Evolutionary conservation across 169 alveolate species (phyloP).

Genomic region (Eimeria acervulina): DNA sequence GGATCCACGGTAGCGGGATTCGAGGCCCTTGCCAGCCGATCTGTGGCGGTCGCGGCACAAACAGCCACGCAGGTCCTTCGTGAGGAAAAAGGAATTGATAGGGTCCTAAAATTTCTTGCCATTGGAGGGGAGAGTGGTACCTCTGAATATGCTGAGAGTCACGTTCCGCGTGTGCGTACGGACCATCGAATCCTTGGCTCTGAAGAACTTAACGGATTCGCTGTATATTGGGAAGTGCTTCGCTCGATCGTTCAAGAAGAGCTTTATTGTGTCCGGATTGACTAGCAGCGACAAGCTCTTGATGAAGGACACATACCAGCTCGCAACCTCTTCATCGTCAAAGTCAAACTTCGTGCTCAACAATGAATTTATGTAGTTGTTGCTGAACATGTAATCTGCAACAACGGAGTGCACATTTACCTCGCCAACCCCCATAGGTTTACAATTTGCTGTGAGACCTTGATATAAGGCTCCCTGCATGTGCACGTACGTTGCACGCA

Average conservation of each 20-base stretch:
- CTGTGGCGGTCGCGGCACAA: not conserved
- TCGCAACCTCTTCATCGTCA: constrained; percentile 80
- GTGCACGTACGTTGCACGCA: not conserved
- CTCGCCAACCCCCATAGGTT: not conserved
- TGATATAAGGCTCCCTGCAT: not conserved
- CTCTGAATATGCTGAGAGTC: constrained; percentile 77
- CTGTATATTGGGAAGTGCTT: constrained; percentile 78
- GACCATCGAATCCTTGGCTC: constrained; percentile 82
- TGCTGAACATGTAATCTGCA: constrained; percentile 82
- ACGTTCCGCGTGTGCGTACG: constrained; percentile 83
- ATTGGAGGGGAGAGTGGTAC: constrained; percentile 8
- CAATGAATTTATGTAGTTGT: constrained; percentile 79
- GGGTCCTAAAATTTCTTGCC: not conserved
- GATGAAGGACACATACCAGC: constrained; percentile 83
- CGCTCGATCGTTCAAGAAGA: constrained; percentile 79
- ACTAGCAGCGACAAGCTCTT: constrained; percentile 79
- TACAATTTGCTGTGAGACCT: not conserved
- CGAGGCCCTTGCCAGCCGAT: not conserved
- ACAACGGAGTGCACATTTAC: not conserved
- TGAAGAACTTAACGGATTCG: constrained; percentile 81
- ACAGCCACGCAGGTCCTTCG: no score
- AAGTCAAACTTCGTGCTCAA: constrained; percentile 76
- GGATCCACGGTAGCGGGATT: not conserved
- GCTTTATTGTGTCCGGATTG: constrained; percentile 78
- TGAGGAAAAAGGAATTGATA: not conserved